Evolutionary conservation across 2,329 filamentous ascomycete species (phyloP), one percentile per base, ranked within the genome.

Genomic region (Aspergillus sp.): DNA sequence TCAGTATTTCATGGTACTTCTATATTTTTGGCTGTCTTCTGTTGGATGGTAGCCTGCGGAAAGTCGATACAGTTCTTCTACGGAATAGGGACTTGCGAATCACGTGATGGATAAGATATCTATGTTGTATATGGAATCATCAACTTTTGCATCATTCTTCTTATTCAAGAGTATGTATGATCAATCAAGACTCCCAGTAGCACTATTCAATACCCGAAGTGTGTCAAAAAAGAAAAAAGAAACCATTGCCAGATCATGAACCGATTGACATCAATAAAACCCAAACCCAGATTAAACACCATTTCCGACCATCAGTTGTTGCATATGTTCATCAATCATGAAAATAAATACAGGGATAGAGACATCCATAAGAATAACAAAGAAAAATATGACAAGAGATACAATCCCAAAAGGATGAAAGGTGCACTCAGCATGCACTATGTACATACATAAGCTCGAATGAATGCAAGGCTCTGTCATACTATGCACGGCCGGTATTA

Each of bases 401-500:
- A 32, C 30, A 9, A 32, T 32, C 3, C 11, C 11, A 32, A 32
- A 9, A 32, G 7, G 19, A 34, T 13, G 27, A 37, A 37, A 37
- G 35, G 8, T 27, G 35, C 6, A 37, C 19, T 13, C 35, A 37
- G 27, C 19, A 27, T 37, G 31, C 31, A 32, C n/a, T 27, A 9
- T 19, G 33, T 36, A 19, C 33, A 36, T 12, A 19, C 9, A 27
- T 12, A 38, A 38, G 36, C 11, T 19, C 19, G 4, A 19, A 19
- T 19, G 19, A 19, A 19, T 19, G 19, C 19, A 19, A 19, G 19
- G 19, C 19, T 13, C 26, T n/a, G n/a, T 6, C 57, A 50, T 48
- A 50, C 48, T 62, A 61, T 59, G 51, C 44, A 49, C 44, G 50
- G 27, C 39, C 48, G 29, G 48, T 43, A 43, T 47, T 52, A 32